phyloP scores from a whole-genome alignment of 2,329 filamentous ascomycete species.

The Sporothrix mexicana region DNA sequence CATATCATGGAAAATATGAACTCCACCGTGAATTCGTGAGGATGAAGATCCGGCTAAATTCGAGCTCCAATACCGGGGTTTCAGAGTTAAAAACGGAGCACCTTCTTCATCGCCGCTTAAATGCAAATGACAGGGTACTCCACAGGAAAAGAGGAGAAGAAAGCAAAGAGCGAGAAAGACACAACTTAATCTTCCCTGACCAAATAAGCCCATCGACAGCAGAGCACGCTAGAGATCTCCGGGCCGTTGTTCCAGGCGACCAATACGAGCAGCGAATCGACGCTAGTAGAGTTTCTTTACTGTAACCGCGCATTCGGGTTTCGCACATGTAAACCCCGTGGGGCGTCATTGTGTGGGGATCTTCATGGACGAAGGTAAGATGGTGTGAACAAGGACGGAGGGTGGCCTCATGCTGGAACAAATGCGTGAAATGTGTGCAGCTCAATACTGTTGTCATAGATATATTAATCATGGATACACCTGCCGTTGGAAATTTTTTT shows the following conservation, averaged over 20 bases:
- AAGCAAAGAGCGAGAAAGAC: not conserved
- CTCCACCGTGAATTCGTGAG: too few relatives aligned
- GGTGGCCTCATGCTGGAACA: not conserved
- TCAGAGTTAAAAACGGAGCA: too few relatives aligned
- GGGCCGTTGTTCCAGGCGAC: conserved; percentile 3
- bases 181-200: too few relatives aligned
- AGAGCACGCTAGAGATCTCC: not conserved
- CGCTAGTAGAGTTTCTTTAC: not conserved
- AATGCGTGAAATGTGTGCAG: too few relatives aligned
- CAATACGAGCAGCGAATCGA: too few relatives aligned
- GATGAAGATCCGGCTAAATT: too few relatives aligned
- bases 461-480: not conserved
- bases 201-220: not conserved
- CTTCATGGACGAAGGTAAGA: not conserved
- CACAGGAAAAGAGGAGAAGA: not conserved
- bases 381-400: not conserved
- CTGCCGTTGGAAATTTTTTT: not conserved
- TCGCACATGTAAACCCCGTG: not conserved
- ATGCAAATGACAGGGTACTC: too few relatives aligned
- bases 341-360: not conserved
- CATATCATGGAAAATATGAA: too few relatives aligned
- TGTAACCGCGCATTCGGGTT: not conserved
- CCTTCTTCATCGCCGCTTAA: too few relatives aligned
- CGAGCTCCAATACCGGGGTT: too few relatives aligned
- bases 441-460: not conserved